Conservation (phyloP, 495 filamentous ascomycete species). For the Aspergillus ostianus region DNA sequence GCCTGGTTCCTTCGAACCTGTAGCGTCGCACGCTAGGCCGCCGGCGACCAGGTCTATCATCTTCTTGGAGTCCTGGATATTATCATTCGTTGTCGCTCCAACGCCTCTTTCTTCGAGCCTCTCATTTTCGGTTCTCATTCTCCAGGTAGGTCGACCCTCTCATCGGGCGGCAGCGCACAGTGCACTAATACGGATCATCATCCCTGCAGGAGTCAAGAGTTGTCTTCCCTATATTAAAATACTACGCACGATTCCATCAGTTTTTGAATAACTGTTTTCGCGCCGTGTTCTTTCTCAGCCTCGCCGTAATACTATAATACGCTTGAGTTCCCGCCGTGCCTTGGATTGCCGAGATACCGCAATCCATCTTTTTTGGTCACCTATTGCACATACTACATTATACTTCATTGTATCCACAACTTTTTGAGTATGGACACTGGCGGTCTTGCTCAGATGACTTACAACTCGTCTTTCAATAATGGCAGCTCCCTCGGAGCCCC, state of each 20-base stretch:
- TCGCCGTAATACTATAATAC: conserved; percentile 41
- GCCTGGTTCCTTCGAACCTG: conserved; percentile 1
- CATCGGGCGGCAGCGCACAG: background rate
- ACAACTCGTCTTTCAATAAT: conserved; percentile 69
- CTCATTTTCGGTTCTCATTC: conserved; percentile 11
- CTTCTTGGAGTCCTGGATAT: conserved; percentile 15
- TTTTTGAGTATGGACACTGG: conserved; percentile 91
- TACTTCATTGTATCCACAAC: conserved; percentile 20
- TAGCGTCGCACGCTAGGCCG: conserved; percentile 10
- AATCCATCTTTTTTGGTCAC: conserved; percentile 18
- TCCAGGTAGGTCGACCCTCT: conserved; percentile 14
- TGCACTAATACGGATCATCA: conserved; percentile 14
- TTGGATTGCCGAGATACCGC: conserved; percentile 16
- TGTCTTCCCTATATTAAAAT: conserved; percentile 17
- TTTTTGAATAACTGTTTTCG: conserved; percentile 16
- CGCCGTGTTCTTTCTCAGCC: conserved; percentile 20
- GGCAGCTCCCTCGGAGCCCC: conserved; percentile 68
- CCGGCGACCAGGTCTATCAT: conserved; percentile 13
- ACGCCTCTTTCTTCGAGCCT: conserved; percentile 16
- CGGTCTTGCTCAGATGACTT: conserved; percentile 99
- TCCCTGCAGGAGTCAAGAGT: conserved; percentile 20
- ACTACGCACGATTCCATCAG: conserved; percentile 14
- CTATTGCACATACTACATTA: conserved; percentile 38
- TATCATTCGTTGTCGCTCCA: conserved; percentile 16
- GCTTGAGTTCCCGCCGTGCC: conserved; percentile 16